Evolutionary conservation across 208 protist species (phyloP).

Genomic region (Leishmania gerbilli): DNA sequence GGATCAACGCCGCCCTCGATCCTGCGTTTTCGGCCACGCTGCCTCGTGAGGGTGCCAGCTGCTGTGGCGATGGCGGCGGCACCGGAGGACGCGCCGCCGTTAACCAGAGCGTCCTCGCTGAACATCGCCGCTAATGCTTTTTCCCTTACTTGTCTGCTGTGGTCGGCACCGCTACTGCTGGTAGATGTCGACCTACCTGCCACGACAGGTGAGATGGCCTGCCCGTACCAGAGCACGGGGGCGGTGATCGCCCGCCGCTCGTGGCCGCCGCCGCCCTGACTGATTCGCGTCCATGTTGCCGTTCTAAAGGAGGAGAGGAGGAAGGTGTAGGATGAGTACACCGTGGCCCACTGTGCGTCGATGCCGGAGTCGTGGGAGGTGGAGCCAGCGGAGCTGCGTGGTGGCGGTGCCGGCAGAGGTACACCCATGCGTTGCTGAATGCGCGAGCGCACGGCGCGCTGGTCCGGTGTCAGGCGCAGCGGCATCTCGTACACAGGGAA

Average conservation of each 20-base stretch:
- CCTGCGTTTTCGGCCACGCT: slow-evolving; percentile 19
- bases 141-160: background rate
- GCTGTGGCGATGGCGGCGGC: slow-evolving; percentile 3
- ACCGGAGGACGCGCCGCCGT: background rate
- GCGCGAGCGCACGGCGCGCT: slow-evolving; percentile 25
- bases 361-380: background rate
- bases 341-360: background rate
- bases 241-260: slow-evolving; percentile 19
- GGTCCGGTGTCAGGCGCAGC: slow-evolving; percentile 17
- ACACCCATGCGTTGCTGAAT: slow-evolving; percentile 34
- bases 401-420: background rate
- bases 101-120: background rate
- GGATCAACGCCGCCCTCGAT: slow-evolving; percentile 32
- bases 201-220: background rate
- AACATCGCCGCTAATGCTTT: background rate
- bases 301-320: slow-evolving; percentile 22
- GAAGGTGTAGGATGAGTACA: slow-evolving; percentile 40
- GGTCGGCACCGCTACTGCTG: background rate
- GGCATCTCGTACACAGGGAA: slow-evolving; percentile 13
- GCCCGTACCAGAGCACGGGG: slow-evolving; percentile 28
- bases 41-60: slow-evolving; percentile 3
- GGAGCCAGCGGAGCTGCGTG: background rate
- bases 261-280: background rate
- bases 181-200: background rate
- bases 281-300: background rate